A percentile compares a stretch with the other conserved stretches of the same genome.
Conservation (phyloP, 164 flowering plant genomes). For the Buxus sempervirens region DNA sequence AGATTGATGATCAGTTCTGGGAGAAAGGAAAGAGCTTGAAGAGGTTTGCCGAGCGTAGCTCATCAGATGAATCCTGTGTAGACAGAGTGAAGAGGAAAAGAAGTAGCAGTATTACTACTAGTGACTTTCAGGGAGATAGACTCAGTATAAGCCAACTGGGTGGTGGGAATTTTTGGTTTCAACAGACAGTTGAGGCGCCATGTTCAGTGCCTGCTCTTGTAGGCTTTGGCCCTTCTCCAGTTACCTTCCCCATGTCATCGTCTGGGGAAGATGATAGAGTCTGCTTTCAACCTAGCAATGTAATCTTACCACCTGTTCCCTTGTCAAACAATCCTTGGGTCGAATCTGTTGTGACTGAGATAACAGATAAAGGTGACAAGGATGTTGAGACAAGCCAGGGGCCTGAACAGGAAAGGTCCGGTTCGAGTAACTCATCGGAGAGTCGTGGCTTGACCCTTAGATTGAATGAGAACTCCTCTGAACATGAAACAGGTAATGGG, state of each 20-base stretch:
- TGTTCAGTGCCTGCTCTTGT: constrained; percentile 23
- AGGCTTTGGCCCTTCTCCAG: constrained; percentile 32
- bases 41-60: constrained; percentile 60
- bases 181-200: constrained; percentile 38
- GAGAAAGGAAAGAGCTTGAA: constrained; percentile 64
- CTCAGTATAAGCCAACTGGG: constrained; percentile 48
- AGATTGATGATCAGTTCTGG: constrained; percentile 57
- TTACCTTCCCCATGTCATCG: constrained; percentile 44
- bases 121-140: constrained; percentile 24
- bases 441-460: constrained; percentile 40
- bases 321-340: constrained; percentile 54
- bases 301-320: constrained; percentile 39
- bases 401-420: constrained; percentile 38
- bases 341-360: constrained; percentile 57
- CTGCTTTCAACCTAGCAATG: constrained; percentile 47
- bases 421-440: constrained; percentile 70
- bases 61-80: constrained; percentile 38
- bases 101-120: constrained; percentile 25
- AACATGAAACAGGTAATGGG: constrained; percentile 57
- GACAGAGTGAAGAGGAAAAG: constrained; percentile 66
- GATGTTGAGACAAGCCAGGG: constrained; percentile 42
- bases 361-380: constrained; percentile 54
- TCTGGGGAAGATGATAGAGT: constrained; percentile 58
- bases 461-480: constrained; percentile 32
- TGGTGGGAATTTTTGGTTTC: constrained; percentile 59